Percentiles rank a stretch among this genome's conserved stretches.
phyloP scores from a whole-genome alignment of 2,329 filamentous ascomycete species.

The Stachybotrys chartarum region DNA sequence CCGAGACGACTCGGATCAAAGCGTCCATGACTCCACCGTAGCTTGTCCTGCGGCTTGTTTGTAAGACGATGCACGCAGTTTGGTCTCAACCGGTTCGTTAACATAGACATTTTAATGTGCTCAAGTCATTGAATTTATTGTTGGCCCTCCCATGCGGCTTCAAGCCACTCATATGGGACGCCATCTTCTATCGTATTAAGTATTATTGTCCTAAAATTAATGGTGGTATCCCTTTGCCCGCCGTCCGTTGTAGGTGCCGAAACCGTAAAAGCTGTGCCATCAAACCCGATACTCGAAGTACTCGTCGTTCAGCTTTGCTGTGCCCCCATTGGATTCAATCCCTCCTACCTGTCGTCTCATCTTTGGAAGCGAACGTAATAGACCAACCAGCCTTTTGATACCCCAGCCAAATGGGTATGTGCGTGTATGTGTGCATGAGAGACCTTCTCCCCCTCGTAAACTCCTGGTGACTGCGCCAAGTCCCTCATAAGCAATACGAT shows the following conservation, averaged over 20 bases:
- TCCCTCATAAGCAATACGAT: conserved; percentile 33
- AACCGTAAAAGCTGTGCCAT: not conserved
- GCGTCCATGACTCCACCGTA: not conserved
- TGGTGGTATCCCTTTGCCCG: not conserved
- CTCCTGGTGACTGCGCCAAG: conserved; percentile 33
- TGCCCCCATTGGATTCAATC: not conserved
- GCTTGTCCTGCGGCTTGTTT: not conserved
- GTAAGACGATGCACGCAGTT: no score
- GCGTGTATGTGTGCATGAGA: conserved; percentile 1
- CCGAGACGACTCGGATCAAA: not conserved
- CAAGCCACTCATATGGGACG: not conserved
- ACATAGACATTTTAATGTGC: not conserved
- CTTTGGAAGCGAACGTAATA: conserved; percentile 34
- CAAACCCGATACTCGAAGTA: not conserved
- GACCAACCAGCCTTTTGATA: conserved; percentile 8
- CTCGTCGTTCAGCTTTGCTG: no score
- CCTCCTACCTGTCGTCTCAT: conserved; percentile 2
- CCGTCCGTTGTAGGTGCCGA: not conserved
- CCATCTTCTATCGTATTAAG: conserved; percentile 6
- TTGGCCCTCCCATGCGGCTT: not conserved
- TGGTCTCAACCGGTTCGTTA: no score
- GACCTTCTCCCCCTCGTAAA: conserved; percentile 24
- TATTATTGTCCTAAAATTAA: conserved; percentile 12
- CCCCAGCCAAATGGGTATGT: not conserved
- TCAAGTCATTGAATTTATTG: not conserved